These are phyloP conservation scores for Cicer cuneatum DNA, from an alignment of 306 rosid species.

Conservation along the genomic window DNA sequence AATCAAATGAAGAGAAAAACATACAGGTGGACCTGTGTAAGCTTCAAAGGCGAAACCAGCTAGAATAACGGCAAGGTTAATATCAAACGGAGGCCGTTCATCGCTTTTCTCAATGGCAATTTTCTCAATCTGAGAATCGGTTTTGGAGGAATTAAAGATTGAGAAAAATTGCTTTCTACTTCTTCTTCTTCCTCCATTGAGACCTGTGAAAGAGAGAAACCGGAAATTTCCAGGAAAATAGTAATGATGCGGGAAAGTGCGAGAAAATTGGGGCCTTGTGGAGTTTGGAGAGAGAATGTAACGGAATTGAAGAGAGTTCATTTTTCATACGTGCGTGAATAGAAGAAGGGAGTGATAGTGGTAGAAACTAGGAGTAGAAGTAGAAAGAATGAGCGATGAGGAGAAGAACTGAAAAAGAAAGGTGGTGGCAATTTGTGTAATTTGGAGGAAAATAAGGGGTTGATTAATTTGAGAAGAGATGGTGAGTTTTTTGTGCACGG, in stretches of 20 bases:
- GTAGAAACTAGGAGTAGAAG: not conserved
- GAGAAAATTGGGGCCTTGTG: slow-evolving; percentile 34
- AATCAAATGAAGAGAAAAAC: slow-evolving; percentile 17
- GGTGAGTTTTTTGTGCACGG: slow-evolving; percentile 7
- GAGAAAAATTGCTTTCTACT: slow-evolving; percentile 46
- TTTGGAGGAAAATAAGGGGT: slow-evolving; percentile 17
- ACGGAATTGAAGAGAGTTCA: slow-evolving; percentile 71
- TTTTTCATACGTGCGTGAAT: not conserved
- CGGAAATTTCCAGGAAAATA: slow-evolving; percentile 46
- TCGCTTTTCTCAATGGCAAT: slow-evolving; percentile 44
- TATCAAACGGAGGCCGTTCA: slow-evolving; percentile 75
- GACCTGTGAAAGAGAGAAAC: slow-evolving; percentile 37
- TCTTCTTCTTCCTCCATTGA: slow-evolving; percentile 27
- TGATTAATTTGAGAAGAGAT: not conserved
- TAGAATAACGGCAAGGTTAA: slow-evolving; percentile 85
- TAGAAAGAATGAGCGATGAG: not conserved
- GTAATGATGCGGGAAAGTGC: slow-evolving; percentile 29
- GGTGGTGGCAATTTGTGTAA: slow-evolving; percentile 53
- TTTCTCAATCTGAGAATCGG: slow-evolving; percentile 53
- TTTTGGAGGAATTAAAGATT: slow-evolving; percentile 50
- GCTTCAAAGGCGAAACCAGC: slow-evolving; percentile 97
- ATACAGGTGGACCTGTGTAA: slow-evolving; percentile 77
- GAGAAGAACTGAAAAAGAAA: not conserved
- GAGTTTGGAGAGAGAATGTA: slow-evolving; percentile 40
- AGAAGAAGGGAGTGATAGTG: not conserved